Conservation (phyloP, 306 rosid species). For the Fragaria ananassa region DNA sequence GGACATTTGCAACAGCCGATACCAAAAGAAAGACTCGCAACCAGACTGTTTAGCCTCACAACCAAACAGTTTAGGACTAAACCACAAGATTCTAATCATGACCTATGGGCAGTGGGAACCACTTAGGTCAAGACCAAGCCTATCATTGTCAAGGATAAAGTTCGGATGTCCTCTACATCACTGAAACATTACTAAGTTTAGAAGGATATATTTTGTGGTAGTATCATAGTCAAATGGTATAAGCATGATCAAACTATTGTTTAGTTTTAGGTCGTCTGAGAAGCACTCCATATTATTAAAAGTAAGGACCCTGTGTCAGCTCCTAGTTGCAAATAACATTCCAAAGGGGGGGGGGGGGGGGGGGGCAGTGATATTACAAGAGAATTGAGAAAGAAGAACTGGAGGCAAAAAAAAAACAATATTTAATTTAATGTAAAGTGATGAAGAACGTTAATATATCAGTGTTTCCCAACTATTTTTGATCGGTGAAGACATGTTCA, state of each 20-base stretch:
- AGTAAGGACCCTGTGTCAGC: neutral
- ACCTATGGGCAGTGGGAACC: neutral
- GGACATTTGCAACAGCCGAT: neutral
- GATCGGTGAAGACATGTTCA: neutral
- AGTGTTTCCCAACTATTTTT: neutral
- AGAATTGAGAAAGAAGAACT: neutral
- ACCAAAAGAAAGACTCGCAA: neutral
- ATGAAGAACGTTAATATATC: neutral
- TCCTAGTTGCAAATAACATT: neutral
- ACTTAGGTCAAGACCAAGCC: neutral
- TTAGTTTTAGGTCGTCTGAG: neutral
- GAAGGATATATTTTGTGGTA: neutral
- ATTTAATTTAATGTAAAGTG: neutral
- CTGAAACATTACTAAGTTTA: neutral
- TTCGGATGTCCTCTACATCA: neutral
- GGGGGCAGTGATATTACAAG: neutral
- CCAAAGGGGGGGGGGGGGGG: slow-evolving; percentile 9
- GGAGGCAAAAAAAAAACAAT: neutral
- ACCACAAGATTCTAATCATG: neutral
- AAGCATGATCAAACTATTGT: neutral
- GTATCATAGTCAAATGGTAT: neutral
- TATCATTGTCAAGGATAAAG: slow-evolving; percentile 1
- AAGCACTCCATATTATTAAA: neutral
- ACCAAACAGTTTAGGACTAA: neutral
- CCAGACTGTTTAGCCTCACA: neutral